A percentile compares a stretch with the other conserved stretches of the same genome.
phyloP scores from a whole-genome alignment of 495 filamentous ascomycete genomes.

The Halenospora varia region DNA sequence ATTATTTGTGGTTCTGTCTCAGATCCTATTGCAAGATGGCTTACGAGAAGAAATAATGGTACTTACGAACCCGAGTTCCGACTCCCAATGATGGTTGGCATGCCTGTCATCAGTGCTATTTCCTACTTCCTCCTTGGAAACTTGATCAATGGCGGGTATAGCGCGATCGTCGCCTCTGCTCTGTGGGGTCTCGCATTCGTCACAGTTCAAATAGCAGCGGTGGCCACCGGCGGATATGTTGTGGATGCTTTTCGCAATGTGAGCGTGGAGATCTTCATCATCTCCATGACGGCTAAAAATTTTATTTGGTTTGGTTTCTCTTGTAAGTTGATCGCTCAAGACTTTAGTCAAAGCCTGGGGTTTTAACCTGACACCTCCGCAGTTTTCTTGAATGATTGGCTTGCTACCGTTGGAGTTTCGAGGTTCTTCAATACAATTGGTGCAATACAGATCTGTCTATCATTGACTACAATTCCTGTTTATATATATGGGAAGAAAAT shows the following conservation, averaged over 20 bases:
- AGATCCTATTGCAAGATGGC: constrained; percentile 53
- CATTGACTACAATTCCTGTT: constrained; percentile 79
- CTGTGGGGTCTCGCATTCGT: constrained; percentile 65
- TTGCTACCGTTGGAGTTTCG: constrained; percentile 66
- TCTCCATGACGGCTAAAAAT: constrained; percentile 29
- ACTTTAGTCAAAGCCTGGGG: too few species aligned
- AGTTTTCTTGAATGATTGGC: constrained; percentile 66
- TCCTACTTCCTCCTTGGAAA: constrained; percentile 48
- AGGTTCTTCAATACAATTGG: constrained; percentile 75
- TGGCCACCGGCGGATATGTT: constrained; percentile 47
- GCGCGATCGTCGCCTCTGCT: constrained; percentile 85
- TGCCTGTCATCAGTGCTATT: constrained; percentile 50
- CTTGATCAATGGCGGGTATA: constrained; percentile 63
- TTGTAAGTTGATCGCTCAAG: constrained; percentile 21
- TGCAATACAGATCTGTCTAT: constrained; percentile 69
- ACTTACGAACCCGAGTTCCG: constrained; percentile 71
- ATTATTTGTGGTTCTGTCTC: constrained; percentile 59
- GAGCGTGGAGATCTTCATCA: constrained; percentile 35
- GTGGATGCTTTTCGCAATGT: constrained; percentile 44
- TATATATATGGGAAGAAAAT: constrained; percentile 64
- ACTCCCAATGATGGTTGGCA: constrained; percentile 50
- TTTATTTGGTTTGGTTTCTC: constrained; percentile 46
- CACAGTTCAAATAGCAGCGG: constrained; percentile 44
- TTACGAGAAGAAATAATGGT: constrained; percentile 53
- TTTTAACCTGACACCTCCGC: too few species aligned